Conservation (phyloP, 2,329 filamentous ascomycete species). For the Pseudogymnoascus sp. region DNA sequence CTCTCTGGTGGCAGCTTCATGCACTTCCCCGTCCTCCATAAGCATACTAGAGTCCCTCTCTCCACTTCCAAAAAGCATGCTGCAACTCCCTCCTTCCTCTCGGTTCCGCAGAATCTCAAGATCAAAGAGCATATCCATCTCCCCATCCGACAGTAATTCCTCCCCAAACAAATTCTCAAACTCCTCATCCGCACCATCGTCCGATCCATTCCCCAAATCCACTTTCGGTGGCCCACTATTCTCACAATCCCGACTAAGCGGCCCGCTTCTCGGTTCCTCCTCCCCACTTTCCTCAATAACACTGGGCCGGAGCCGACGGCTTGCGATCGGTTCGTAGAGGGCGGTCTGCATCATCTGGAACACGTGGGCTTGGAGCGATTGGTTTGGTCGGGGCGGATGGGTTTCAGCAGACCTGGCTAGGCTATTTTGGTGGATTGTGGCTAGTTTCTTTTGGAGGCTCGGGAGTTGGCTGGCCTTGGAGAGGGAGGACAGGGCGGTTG, state of each 20-base stretch:
- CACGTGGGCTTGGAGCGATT: conserved; percentile 10
- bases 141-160: not conserved
- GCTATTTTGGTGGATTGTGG: conserved; percentile 3
- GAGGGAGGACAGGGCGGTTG: conserved; percentile 14
- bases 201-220: not conserved
- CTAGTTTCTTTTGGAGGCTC: conserved; percentile 18
- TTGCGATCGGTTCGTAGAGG: conserved; percentile 11
- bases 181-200: not conserved
- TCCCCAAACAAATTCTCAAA: not conserved
- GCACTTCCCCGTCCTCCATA: not conserved
- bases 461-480: conserved; percentile 20
- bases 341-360: conserved; percentile 12
- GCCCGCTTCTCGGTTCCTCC: not conserved
- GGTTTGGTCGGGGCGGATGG: not conserved
- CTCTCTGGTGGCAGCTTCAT: not conserved
- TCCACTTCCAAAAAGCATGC: not conserved
- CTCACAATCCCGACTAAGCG: not conserved
- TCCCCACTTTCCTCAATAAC: conserved; percentile 3
- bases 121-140: conserved; percentile 8
- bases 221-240: not conserved
- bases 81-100: not conserved
- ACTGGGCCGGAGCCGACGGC: conserved; percentile 11
- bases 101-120: not conserved
- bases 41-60: not conserved
- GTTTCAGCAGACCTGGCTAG: not conserved